A percentile compares a stretch with the other conserved stretches of the same genome.
Evolutionary conservation across 2,329 filamentous ascomycete species (phyloP).

Genomic region (Ophiostoma triangulosporum): DNA sequence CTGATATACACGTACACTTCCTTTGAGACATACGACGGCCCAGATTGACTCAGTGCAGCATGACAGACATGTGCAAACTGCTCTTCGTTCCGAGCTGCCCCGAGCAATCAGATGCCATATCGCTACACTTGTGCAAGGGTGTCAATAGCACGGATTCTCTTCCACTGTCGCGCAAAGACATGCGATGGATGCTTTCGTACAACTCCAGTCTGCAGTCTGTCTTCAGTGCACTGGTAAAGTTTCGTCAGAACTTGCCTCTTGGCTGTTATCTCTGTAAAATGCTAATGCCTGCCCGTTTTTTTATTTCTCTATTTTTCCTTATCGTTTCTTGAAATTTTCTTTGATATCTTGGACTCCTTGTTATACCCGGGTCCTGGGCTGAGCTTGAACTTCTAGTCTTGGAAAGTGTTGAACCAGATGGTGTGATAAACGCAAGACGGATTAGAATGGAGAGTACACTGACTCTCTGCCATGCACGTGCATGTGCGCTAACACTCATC

Average conservation of each 20-base stretch:
- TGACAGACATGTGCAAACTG: background rate
- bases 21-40: background rate
- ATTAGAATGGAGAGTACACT: too few species aligned
- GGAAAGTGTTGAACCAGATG: too few species aligned
- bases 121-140: background rate
- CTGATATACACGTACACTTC: background rate
- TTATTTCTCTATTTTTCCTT: too few species aligned
- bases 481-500: slow-evolving; percentile 14
- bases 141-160: background rate
- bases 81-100: background rate
- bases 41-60: background rate
- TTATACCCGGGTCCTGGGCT: too few species aligned
- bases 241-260: background rate
- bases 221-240: background rate
- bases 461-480: too few species aligned
- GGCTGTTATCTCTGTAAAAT: too few species aligned
- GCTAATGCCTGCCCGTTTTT: too few species aligned
- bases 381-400: too few species aligned
- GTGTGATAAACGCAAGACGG: too few species aligned
- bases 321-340: background rate
- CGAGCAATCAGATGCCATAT: background rate
- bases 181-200: background rate
- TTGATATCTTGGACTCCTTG: background rate
- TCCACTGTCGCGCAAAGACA: slow-evolving; percentile 3
- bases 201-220: background rate